Conservation (phyloP, 495 filamentous ascomycete genomes). For the Stereocaulon alpinum region DNA sequence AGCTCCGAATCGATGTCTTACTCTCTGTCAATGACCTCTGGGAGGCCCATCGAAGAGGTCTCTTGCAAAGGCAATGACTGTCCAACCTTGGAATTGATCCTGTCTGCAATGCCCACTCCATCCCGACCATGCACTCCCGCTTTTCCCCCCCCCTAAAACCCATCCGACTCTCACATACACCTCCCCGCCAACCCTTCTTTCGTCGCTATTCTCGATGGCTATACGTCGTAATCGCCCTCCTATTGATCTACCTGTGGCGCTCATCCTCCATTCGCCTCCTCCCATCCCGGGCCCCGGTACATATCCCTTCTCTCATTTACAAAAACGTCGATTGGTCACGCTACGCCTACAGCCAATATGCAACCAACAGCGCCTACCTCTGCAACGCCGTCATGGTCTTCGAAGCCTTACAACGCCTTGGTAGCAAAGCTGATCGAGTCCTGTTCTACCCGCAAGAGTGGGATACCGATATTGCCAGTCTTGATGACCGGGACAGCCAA, state of each 20-base stretch:
- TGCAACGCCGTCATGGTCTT: constrained; percentile 74
- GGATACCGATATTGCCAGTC: constrained; percentile 12
- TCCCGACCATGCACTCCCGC: constrained; percentile 7
- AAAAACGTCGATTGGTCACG: constrained; percentile 43
- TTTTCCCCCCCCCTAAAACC: constrained; percentile 13
- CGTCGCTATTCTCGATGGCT: constrained; percentile 9
- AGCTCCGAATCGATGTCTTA: no score
- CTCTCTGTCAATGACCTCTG: no score
- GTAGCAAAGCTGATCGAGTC: constrained; percentile 53
- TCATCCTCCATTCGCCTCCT: constrained; percentile 6
- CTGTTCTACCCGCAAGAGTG: constrained; percentile 54
- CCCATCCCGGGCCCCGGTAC: neutral
- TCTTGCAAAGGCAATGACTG: neutral
- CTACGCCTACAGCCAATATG: constrained; percentile 64
- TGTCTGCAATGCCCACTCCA: constrained; percentile 1
- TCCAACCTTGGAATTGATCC: neutral
- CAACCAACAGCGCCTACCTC: constrained; percentile 54
- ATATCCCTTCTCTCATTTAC: constrained; percentile 18
- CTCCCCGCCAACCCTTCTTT: constrained; percentile 1
- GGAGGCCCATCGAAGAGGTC: no score
- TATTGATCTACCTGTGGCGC: constrained; percentile 14
- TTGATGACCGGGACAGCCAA: constrained; percentile 31
- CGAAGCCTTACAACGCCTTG: constrained; percentile 48
- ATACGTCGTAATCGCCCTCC: constrained; percentile 2
- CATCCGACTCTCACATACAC: neutral